Evolutionary conservation across 768 basidiomycete genomes (phyloP), one percentile per base, ranked within the genome.

Genomic region (Dictyophora rubrovolvata): DNA sequence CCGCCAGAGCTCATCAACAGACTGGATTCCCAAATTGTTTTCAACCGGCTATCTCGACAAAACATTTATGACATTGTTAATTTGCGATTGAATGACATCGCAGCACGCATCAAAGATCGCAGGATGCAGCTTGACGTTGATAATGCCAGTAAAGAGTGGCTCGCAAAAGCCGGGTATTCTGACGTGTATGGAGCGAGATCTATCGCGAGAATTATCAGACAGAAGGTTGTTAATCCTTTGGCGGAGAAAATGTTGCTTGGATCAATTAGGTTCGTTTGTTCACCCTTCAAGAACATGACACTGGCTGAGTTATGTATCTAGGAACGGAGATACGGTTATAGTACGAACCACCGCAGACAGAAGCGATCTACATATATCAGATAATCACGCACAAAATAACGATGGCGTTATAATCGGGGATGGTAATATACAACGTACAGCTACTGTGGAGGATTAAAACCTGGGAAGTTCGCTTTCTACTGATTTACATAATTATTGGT

Each of bases 1-100:
- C 86, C 91, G 10, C 93, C 93, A 0, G 93, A 96, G 70, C 78
- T 95, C 2, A 78, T 94, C 56, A 94, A 94, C 68, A 85, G 93
- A 8, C 79, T 95, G 36, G 92, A 95, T 66, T 82, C 87, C 1
- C 87, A 89, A 72, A 74, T 88, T 16, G 85, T 95, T 9, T 95
- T 96, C 76, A 94, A 94, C 76, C 93, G 92, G 67, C 82, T 96
- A 17, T 84, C 87, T 1, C 78, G 77, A 22, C 68, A 72, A 21
- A 85, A 87, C 3, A 87, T 94, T 55, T 72, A 89, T n/a, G 74
- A 86, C 52, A 86, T 96, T 21, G 90, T 94, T 18, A 74, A 75
- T 2, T 75, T 95, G 8, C 83, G 92, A 9, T 75, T 95, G 17
- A 72, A 75, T 12, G 93, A 95, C 55, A 83, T 94, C 0, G 79